Base-by-base conservation (phyloP, 176 grass and related monocot species). In the Oryza glumipatula region DNA sequence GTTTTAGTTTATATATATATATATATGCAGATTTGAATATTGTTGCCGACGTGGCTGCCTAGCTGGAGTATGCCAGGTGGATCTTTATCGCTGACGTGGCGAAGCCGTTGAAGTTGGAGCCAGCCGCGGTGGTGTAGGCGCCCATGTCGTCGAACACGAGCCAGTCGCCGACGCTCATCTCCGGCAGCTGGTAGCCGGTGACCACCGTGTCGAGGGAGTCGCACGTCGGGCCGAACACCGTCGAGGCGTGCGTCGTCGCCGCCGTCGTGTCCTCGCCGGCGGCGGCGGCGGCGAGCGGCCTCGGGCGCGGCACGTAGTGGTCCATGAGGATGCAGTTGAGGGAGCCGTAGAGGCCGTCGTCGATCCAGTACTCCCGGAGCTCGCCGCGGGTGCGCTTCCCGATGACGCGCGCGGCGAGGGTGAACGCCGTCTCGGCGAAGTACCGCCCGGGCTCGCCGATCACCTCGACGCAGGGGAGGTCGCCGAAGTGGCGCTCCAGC, bases 101-200 rank as follows among this genome's bases (percentile, higher is more conserved):
- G 19, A 86, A 90, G 1, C 77, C 78, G 16, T 85, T 90, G 39
- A 90, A 85, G n/a, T 56, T 82, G 72, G 83, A 80, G 5, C 83
- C 28, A 0, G 78, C 41, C 22, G 14, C 82, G 0, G 88, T 80
- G 11, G 78, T 80, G 65, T 83, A 88, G n/a, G 86, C 86, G 33
- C 87, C 81, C 87, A 88, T 88, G 87, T 68, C 87, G 11, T 88
- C 67, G 69, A 88, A 84, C 17, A 88, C 61, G 46, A 88, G 87
- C 87, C 87, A 88, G 24, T 80, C 87, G 0, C 76, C 87, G 11
- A 88, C 81, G 68, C 46, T 73, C 81, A 88, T 72, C 81, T 88
- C 87, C 21, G 87, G 81, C 36, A 88, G 69, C 74, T 83, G 45
- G 86, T 88, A 88, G 21, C 68, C 86, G 1, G 74, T 88, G 1